Base-by-base conservation (phyloP, 352 stramenopile genomes). In the Peronospora belbahrii region DNA sequence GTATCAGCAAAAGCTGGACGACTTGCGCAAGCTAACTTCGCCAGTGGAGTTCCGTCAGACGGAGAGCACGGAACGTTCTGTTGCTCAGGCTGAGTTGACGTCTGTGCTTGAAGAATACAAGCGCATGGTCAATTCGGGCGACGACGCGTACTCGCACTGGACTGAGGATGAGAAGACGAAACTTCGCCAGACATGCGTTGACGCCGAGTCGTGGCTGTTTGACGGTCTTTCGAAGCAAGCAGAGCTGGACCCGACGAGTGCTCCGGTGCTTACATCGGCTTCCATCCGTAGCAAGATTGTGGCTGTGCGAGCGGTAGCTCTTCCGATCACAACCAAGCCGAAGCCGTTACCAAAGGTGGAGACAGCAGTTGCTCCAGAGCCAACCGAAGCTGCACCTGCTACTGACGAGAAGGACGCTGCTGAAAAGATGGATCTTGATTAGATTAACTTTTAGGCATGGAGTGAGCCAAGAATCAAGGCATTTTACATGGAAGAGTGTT, bases 261-360 rank as follows among this genome's bases (percentile, higher is more conserved):
- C 97, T 49, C 95, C 96, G 0, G 87, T 91, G 36, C 70, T 99
- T 20, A 97, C 86, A 42, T 89, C 88, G 35, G 67, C 67, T 19
- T 64, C 84, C 37, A 96, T 98, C 48, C 76, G 83, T 50, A 73
- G 53, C 41, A 97, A 97, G 74, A 78, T 91, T 25, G 85, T 85
- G 42, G 82, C 91, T n/a, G 64, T 98, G 32, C 82, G 83, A 27
- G 81, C 84, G 24, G 67, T 88, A 37, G 92, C 86, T 43, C 79
- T 95, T 48, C 94, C 94, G 17, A 95, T 98, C 54, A 94, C 97
- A 59, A 96, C 94, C 56, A 99, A 99, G 77, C 94, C 95, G 9
- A 98, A 97, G 65, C 87, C 86, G 40, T 37, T 74, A 35, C 78
- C 79, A 1, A 90, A 91, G 74, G 70, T 84, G 13, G 82, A 94